Percentiles rank a stretch among this genome's conserved stretches.
Evolutionary conservation across 1,284 basidiomycete species (phyloP).

Genomic region (Apiotrichum sp.): DNA sequence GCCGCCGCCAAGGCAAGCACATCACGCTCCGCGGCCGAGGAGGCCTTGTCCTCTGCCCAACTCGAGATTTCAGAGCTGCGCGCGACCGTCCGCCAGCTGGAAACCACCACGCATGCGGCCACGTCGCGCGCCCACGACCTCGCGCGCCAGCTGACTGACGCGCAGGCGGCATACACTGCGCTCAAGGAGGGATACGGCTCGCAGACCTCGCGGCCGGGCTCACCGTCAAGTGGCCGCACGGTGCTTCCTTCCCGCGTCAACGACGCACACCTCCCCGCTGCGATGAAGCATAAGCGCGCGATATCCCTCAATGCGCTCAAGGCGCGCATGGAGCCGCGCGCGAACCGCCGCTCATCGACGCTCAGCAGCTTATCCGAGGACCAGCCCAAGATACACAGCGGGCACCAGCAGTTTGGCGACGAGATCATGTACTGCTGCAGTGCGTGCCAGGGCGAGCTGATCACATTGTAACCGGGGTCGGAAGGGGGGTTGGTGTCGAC

Average conservation of each 20-base stretch:
- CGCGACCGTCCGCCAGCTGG: slow-evolving; percentile 66
- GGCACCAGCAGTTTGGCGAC: slow-evolving; percentile 42
- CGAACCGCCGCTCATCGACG: neutral
- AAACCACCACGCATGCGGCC: slow-evolving; percentile 65
- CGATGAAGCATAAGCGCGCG: slow-evolving; percentile 73
- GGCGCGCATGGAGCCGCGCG: slow-evolving; percentile 61
- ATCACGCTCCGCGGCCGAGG: neutral
- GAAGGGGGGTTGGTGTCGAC: neutral
- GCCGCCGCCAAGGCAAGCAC: neutral
- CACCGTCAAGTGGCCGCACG: neutral
- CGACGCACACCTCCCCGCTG: slow-evolving; percentile 64
- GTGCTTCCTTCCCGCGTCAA: slow-evolving; percentile 22
- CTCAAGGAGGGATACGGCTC: slow-evolving; percentile 1
- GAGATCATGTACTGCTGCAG: slow-evolving; percentile 48
- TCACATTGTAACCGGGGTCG: slow-evolving; percentile 27
- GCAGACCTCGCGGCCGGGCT: slow-evolving; percentile 4
- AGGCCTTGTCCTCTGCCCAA: slow-evolving; percentile 29
- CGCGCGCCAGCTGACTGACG: slow-evolving; percentile 55
- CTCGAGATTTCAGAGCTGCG: slow-evolving; percentile 72
- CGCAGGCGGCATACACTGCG: slow-evolving; percentile 20
- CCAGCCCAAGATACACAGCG: neutral
- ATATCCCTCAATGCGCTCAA: slow-evolving; percentile 81
- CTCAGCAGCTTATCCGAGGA: slow-evolving; percentile 8
- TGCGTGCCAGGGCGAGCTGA: slow-evolving; percentile 44
- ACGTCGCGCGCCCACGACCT: slow-evolving; percentile 62